These are phyloP conservation scores for Homolaphlyctis polyrhiza DNA, from an alignment of 371 early-diverging fungal genomes.

Conservation along the genomic window DNA sequence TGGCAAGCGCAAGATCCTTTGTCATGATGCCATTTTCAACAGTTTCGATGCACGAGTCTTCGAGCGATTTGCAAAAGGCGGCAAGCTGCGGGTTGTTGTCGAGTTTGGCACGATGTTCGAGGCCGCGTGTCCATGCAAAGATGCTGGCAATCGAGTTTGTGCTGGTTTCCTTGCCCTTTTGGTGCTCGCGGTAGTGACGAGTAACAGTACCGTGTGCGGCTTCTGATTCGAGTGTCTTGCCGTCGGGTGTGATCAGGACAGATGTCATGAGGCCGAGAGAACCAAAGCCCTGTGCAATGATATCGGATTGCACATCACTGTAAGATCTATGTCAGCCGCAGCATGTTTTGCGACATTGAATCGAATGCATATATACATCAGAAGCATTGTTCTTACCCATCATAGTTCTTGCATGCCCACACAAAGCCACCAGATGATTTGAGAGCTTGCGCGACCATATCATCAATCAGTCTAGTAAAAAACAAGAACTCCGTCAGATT, in stretches of 20 bases:
- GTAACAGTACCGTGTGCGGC: slow-evolving; percentile 98
- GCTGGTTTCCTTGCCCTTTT: slow-evolving; percentile 69
- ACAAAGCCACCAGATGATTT: slow-evolving; percentile 94
- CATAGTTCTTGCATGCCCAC: slow-evolving; percentile 96
- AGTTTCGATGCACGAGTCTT: slow-evolving; percentile 83
- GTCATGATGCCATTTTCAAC: slow-evolving; percentile 91
- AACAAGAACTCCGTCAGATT: too few relatives aligned
- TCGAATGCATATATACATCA: slow-evolving; percentile 7
- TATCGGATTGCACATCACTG: slow-evolving; percentile 79
- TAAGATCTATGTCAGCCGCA: not conserved
- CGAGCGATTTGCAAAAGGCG: slow-evolving; percentile 74
- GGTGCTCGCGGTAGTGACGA: slow-evolving; percentile 94
- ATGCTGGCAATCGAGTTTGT: slow-evolving; percentile 97
- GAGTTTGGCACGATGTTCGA: slow-evolving; percentile 91
- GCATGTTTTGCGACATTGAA: slow-evolving; percentile 1
- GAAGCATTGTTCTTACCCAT: slow-evolving; percentile 82
- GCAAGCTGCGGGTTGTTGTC: slow-evolving; percentile 74
- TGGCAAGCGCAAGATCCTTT: slow-evolving; percentile 92
- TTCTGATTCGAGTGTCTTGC: slow-evolving; percentile 91
- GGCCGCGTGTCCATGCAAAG: slow-evolving; percentile 97
- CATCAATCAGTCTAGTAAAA: slow-evolving; percentile 88
- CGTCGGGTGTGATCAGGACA: slow-evolving; percentile 90
- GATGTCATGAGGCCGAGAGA: slow-evolving; percentile 91
- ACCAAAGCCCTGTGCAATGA: slow-evolving; percentile 82
- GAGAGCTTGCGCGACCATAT: slow-evolving; percentile 96